These are phyloP conservation scores for Tuctoria greenei DNA, from an alignment of 176 grass and related monocot genomes.

Conservation along the genomic window DNA sequence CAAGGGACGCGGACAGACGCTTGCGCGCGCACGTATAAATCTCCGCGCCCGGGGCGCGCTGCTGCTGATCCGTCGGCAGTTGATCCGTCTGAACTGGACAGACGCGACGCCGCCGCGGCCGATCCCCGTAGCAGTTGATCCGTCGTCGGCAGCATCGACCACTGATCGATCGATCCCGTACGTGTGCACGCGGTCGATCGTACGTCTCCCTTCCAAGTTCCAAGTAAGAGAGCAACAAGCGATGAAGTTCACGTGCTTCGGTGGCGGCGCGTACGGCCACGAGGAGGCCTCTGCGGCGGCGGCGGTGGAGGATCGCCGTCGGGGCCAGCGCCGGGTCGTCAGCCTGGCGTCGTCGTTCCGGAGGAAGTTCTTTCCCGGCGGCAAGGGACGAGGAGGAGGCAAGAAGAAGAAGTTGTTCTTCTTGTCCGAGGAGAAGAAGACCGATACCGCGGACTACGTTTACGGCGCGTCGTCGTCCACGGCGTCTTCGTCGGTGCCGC, in stretches of 20 bases:
- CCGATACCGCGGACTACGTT: not conserved
- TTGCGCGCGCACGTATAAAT: not conserved
- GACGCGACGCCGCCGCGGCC: no score
- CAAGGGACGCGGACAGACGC: not conserved
- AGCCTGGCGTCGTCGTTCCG: constrained; percentile 7
- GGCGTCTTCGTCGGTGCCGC: not conserved
- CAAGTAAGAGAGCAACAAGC: not conserved
- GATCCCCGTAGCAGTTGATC: no score
- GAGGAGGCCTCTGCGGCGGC: not conserved
- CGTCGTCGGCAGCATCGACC: no score
- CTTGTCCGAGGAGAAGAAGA: constrained; percentile 1
- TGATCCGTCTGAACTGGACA: no score
- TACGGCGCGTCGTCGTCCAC: not conserved
- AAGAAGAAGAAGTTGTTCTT: no score
- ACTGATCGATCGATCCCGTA: no score
- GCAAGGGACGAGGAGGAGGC: not conserved
- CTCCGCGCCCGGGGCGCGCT: no score
- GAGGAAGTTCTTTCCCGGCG: not conserved
- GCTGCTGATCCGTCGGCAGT: no score
- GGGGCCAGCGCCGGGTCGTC: not conserved
- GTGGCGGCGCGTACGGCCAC: not conserved
- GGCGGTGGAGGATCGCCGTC: not conserved
- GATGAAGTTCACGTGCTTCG: constrained; percentile 39
- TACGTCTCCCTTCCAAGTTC: no score
- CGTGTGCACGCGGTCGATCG: no score